Base-by-base conservation (phyloP, 257 asterid species). In the Fraxinus pennsylvanica region DNA sequence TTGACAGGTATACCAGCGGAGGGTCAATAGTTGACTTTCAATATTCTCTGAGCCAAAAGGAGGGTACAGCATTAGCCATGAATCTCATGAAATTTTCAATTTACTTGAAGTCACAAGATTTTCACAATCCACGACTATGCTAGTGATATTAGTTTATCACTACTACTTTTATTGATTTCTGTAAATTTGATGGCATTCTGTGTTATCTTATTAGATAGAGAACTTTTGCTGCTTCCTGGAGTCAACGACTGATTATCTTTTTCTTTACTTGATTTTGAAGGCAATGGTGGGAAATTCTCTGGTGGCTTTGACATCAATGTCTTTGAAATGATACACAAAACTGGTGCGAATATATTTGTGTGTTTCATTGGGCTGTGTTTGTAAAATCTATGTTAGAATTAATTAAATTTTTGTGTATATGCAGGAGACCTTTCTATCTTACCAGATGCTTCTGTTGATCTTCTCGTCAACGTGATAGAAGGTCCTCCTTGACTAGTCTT, bases 261-360 rank as follows among this genome's bases (percentile, higher is more conserved):
- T 43, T 35, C 65, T 72, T 43, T 78, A 38, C 68, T 9, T 84
- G 68, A 27, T 50, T 61, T 76, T 81, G 68, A 71, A 96, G 99
- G 98, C 76, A 79, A 77, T 9, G 93, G 91, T 13, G 94, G 98
- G 66, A 90, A 45, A 69, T 93, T 96, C 85, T 93, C 97, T 68
- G 98, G 97, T n/a, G 99, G 99, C 72, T 92, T 92, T 74, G 99
- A 96, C 88, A 92, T 96, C 79, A 96, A 91, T 79, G 98, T 92
- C 67, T 93, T 96, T 38, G 93, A 88, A 72, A 82, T 35, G 36
- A 90, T 91, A 72, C 99, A 93, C 75, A 79, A 82, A 81, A 80
- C 92, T 35, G 93, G 99, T 95, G 84, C 41, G 13, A 21, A 10
- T 38, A 30, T 57, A 41, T 76, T 39, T 14, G 63, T 10, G 33